phyloP scores from a whole-genome alignment of 2,329 filamentous ascomycete species.

The Xylaria hypoxylon region DNA sequence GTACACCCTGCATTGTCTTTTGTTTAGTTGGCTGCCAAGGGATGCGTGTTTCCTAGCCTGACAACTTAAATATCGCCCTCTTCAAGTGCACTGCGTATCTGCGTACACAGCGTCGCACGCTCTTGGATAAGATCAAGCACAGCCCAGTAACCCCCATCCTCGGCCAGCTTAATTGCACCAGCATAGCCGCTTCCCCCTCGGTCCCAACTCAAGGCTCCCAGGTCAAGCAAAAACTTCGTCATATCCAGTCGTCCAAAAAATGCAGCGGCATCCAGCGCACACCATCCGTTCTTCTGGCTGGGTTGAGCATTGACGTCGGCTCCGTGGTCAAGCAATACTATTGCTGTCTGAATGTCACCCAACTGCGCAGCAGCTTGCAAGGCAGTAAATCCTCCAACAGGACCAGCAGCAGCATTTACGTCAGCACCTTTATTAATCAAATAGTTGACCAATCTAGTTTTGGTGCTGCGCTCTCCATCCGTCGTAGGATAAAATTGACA shows the following conservation, averaged over 20 bases:
- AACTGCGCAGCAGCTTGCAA: not conserved
- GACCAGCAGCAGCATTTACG: not conserved
- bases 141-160: not conserved
- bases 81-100: not conserved
- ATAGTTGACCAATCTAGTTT: not conserved
- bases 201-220: not conserved
- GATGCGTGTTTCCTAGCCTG: no score
- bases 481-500: not conserved
- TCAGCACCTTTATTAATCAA: not conserved
- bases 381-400: not conserved
- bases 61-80: not conserved
- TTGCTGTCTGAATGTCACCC: not conserved
- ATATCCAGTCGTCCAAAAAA: not conserved
- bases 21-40: no score
- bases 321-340: not conserved
- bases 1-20: no score
- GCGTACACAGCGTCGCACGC: not conserved
- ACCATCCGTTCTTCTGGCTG: rapidly evolving
- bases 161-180: not conserved
- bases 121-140: not conserved
- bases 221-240: conserved; percentile 1
- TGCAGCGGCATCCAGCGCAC: not conserved
- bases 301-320: not conserved
- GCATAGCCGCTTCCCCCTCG: not conserved
- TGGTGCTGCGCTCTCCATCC: not conserved